Conservation (phyloP, 805 yeast species). For the Torulaspora franciscae region DNA sequence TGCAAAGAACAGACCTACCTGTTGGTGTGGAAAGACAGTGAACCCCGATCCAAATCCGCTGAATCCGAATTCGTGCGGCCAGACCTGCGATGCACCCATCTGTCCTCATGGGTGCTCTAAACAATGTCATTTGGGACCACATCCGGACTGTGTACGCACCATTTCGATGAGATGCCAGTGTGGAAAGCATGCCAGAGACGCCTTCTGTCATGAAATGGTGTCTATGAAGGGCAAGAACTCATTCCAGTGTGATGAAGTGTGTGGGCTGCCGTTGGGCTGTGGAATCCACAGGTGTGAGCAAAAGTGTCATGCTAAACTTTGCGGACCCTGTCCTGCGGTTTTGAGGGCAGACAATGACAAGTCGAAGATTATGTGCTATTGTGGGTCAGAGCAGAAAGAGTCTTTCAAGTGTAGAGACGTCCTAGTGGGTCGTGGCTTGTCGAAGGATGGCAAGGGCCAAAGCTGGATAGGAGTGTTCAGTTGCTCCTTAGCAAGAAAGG, state of each 20-base stretch:
- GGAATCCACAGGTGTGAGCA: conserved; percentile 60
- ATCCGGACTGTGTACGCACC: conserved; percentile 71
- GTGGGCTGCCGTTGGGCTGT: conserved; percentile 64
- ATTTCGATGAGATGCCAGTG: conserved; percentile 67
- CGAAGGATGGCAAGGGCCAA: conserved; percentile 25
- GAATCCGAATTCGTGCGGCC: conserved; percentile 85
- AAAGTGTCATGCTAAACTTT: conserved; percentile 74
- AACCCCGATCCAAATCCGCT: conserved; percentile 58
- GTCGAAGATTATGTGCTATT: conserved; percentile 55
- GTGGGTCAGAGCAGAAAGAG: conserved; percentile 53
- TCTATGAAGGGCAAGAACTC: conserved; percentile 45
- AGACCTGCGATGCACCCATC: conserved; percentile 57
- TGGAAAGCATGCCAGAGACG: conserved; percentile 59
- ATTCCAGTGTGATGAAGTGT: conserved; percentile 49
- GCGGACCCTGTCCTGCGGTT: conserved; percentile 62
- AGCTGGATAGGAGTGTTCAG: conserved; percentile 50
- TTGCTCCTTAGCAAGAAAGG: conserved; percentile 44
- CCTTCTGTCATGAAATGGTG: conserved; percentile 74
- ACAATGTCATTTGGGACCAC: conserved; percentile 87
- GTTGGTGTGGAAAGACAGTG: conserved; percentile 84
- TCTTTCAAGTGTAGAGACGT: conserved; percentile 42
- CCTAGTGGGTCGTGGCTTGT: conserved; percentile 37
- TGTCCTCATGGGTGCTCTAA: conserved; percentile 74
- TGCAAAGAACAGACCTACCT: conserved; percentile 44
- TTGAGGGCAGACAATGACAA: conserved; percentile 26